Percentiles rank a stretch among this genome's conserved stretches.
Conservation (phyloP, 306 rosid species). For the Datisca glomerata region DNA sequence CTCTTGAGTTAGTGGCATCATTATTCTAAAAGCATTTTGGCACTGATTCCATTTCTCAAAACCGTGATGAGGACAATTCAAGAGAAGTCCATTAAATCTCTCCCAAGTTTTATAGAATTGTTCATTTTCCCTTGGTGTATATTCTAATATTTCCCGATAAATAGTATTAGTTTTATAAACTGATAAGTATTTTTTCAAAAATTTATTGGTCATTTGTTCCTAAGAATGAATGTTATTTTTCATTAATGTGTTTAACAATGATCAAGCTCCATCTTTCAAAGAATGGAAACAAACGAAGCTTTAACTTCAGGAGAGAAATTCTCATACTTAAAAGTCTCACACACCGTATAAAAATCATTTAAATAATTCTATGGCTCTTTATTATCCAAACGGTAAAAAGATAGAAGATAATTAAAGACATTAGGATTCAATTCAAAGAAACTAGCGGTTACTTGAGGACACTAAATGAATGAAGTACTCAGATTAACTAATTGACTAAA, state of each 20-base stretch:
- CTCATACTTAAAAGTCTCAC: too few species aligned
- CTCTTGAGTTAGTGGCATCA: background rate
- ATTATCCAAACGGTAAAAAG: too few species aligned
- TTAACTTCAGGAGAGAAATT: too few species aligned
- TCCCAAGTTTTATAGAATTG: too few species aligned
- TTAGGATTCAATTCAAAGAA: background rate
- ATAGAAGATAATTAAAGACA: background rate
- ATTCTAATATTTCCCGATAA: background rate
- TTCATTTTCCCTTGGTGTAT: background rate
- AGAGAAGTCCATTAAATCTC: too few species aligned
- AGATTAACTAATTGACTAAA: too few species aligned
- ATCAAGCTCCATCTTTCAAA: background rate
- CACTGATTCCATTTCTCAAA: too few species aligned
- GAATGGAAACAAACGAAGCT: background rate
- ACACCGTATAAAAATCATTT: background rate
- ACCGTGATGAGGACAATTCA: too few species aligned
- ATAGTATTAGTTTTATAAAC: conserved; percentile 1
- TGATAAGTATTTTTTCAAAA: conserved; percentile 1
- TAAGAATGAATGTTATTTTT: background rate
- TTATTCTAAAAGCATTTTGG: too few species aligned
- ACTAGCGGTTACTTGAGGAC: conserved; percentile 1
- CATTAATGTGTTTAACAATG: background rate
- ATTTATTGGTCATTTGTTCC: conserved; percentile 1
- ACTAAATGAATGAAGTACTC: background rate
- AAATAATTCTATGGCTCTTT: too few species aligned